phyloP scores from a whole-genome alignment of 306 rosid genomes.

The Neltuma alba region DNA sequence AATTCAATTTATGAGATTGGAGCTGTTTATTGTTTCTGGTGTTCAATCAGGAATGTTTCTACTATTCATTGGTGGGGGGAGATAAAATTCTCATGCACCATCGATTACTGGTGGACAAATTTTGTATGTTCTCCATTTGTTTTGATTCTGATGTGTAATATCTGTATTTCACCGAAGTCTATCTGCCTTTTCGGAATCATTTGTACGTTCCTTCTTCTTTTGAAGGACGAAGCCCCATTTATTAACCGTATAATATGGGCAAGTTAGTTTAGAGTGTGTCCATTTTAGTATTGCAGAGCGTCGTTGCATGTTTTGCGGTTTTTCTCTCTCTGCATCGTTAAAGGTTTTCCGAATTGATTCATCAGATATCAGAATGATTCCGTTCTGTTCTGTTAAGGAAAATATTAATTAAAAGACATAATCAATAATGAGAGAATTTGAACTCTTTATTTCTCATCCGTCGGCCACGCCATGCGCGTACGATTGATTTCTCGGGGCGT shows the following conservation, averaged over 20 bases:
- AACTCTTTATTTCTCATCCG: background rate
- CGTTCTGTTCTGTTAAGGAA: background rate
- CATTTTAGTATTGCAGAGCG: background rate
- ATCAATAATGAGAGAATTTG: background rate
- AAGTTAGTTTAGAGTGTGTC: background rate
- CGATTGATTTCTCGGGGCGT: background rate
- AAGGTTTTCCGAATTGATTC: background rate
- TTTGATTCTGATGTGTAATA: background rate
- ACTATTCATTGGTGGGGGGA: conserved; percentile 11
- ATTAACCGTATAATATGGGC: background rate
- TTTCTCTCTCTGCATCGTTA: background rate
- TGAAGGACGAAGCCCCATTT: background rate
- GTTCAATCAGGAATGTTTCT: conserved; percentile 25
- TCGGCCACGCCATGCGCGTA: background rate
- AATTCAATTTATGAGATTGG: conserved; percentile 29
- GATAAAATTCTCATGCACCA: background rate
- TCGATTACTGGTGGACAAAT: conserved; percentile 1
- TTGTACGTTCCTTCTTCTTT: background rate
- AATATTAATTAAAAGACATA: background rate
- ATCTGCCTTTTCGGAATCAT: background rate
- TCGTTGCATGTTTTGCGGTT: background rate
- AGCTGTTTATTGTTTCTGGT: conserved; percentile 9
- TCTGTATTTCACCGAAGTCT: conserved; percentile 10
- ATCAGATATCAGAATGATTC: background rate
- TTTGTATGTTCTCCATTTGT: conserved; percentile 17